A percentile compares a stretch with the other conserved stretches of the same genome.
Evolutionary conservation across 768 basidiomycete genomes (phyloP).

Genomic region (Kwoniella dejecticola): DNA sequence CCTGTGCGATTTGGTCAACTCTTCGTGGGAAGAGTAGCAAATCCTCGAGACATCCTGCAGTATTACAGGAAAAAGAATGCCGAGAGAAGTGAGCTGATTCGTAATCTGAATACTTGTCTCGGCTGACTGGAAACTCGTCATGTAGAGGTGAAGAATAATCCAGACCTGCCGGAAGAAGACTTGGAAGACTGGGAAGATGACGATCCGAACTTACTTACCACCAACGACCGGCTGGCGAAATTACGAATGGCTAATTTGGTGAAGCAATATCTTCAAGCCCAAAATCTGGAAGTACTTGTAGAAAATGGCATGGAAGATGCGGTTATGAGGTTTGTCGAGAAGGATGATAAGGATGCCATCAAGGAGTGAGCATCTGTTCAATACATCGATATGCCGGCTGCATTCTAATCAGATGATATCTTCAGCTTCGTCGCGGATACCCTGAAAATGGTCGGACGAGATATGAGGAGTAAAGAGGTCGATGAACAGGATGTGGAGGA

Average conservation of each 20-base stretch:
- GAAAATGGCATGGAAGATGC: constrained; percentile 91
- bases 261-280: constrained; percentile 84
- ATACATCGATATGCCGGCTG: too few species aligned
- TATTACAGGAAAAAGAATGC: constrained; percentile 82
- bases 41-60: constrained; percentile 87
- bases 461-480: constrained; percentile 43
- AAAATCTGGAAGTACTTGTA: constrained; percentile 86
- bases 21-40: constrained; percentile 85
- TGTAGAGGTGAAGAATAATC: constrained; percentile 62
- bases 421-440: constrained; percentile 56
- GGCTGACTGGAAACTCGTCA: not conserved
- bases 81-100: constrained; percentile 42
- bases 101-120: not conserved
- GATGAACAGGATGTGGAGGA: constrained; percentile 56
- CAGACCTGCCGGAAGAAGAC: constrained; percentile 69
- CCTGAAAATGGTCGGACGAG: constrained; percentile 48
- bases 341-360: constrained; percentile 94
- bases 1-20: constrained; percentile 96
- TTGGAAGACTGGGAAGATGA: constrained; percentile 75
- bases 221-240: constrained; percentile 61
- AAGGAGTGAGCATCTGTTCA: constrained; percentile 68
- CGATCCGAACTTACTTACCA: constrained; percentile 55
- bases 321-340: constrained; percentile 93
- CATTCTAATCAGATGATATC: not conserved
- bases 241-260: constrained; percentile 87